These are phyloP conservation scores for Hydrangea macrophylla DNA, from an alignment of 148 eudicot genomes.

Conservation along the genomic window DNA sequence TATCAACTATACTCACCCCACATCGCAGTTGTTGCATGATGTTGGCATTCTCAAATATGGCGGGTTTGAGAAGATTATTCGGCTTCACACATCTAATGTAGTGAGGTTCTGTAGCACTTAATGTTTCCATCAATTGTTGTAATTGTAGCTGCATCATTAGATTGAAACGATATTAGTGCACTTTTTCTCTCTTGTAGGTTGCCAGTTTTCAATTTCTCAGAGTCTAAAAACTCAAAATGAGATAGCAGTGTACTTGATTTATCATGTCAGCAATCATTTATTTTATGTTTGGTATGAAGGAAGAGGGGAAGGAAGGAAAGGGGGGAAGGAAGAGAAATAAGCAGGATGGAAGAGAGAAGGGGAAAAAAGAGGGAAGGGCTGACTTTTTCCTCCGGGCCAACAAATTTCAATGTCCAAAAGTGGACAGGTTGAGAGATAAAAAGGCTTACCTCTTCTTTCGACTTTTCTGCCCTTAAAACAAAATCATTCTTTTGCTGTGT, in stretches of 20 bases:
- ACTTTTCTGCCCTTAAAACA: too few relatives aligned
- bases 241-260: not conserved
- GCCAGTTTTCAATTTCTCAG: constrained; percentile 6
- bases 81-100: constrained; percentile 97
- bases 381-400: too few relatives aligned
- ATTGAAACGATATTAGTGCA: constrained; percentile 16
- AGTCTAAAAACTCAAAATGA: not conserved
- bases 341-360: too few relatives aligned
- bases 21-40: constrained; percentile 96
- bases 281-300: too few relatives aligned
- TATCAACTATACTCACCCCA: constrained; percentile 73
- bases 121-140: constrained; percentile 88
- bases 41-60: constrained; percentile 82
- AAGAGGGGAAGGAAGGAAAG: too few relatives aligned
- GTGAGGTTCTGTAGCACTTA: constrained; percentile 92
- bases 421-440: too few relatives aligned
- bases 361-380: too few relatives aligned
- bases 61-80: constrained; percentile 83
- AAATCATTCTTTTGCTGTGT: too few relatives aligned
- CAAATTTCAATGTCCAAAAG: too few relatives aligned
- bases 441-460: too few relatives aligned
- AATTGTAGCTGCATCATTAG: constrained; percentile 71
- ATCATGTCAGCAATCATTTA: not conserved
- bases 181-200: not conserved
- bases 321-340: too few relatives aligned